Evolutionary conservation across 768 basidiomycete species (phyloP), one percentile per base, ranked within the genome.

Genomic region (Termitomyces sp.): DNA sequence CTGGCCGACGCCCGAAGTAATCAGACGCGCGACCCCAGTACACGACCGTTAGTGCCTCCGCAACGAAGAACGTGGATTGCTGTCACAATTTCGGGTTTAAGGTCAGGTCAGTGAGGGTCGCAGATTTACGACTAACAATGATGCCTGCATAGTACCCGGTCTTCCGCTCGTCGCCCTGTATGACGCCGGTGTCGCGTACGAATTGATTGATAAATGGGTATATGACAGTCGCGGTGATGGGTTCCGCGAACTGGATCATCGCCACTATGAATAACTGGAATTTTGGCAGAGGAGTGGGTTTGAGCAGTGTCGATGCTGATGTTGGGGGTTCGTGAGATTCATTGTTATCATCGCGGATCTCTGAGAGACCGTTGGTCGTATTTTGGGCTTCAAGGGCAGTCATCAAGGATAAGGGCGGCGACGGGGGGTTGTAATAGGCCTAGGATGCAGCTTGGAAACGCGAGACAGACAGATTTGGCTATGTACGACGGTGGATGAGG

Each of bases 141-240:
- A 80, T 59, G 5, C 80, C 80, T 46, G 78, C 80, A 64, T 77
- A 82, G 63, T 80, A 81, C 3, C 80, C 80, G 5, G 75, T 78
- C 60, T 74, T 76, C 5, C 65, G 68, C 61, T 80, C 79, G 50
- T 81, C 76, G 3, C 79, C 78, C 20, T 69, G 63, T 4, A 76
- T 78, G 14, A 82, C 69, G 1, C 77, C 78, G 2, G 74, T 75
- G 23, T 75, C 73, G 49, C 76, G 70, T 32, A 81, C 73, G 18
- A 79, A 71, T 56, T 80, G 71, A 55, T 74, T 75, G 46, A 79
- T 70, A 63, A 81, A 80, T 4, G 79, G 79, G 57, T 80, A 81
- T 40, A 81, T 77, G 9, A 79, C 72, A 8, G 69, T 67, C 30
- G 65, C 65, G 0, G 70, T 69, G 7, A 74, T 62, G 2, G 72